Percentiles rank a stretch among this genome's conserved stretches.
Evolutionary conservation across 305 asterid genomes (phyloP).

Genomic region (Fraxinus xanthoxyloides): DNA sequence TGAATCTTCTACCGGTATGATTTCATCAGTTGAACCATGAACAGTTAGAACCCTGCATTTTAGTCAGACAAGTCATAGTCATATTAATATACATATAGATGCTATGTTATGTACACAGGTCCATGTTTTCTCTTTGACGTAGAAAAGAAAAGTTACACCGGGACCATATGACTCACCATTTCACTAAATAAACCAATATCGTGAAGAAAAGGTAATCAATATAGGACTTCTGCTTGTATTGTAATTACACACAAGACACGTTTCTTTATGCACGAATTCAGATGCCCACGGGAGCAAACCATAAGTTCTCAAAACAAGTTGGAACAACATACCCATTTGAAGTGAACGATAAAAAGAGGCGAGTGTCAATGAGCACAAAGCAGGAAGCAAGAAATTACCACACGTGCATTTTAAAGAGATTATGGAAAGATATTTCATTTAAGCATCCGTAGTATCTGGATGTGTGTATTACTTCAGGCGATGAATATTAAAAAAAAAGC

Average conservation of each 20-base stretch:
- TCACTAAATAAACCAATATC: not conserved
- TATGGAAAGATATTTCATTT: not conserved
- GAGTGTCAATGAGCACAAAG: not conserved
- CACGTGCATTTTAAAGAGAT: not conserved
- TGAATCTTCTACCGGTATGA: slow-evolving; percentile 18
- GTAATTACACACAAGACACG: not conserved
- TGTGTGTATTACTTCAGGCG: not conserved
- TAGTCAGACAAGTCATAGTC: not conserved
- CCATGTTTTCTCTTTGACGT: not conserved
- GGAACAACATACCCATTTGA: not conserved
- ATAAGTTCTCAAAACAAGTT: not conserved
- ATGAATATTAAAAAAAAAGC: not conserved
- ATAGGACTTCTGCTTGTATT: not conserved
- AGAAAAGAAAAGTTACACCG: not conserved
- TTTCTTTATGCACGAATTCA: not conserved
- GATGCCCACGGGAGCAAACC: not conserved
- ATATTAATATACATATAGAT: not conserved
- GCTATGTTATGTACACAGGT: not conserved
- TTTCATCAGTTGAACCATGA: slow-evolving; percentile 17
- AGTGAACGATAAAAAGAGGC: not conserved
- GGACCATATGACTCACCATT: not conserved
- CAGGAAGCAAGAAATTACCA: not conserved
- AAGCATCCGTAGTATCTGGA: not conserved
- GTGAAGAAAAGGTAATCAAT: not conserved
- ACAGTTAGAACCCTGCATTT: slow-evolving; percentile 15